A percentile compares a stretch with the other conserved stretches of the same genome.
Evolutionary conservation across 2,329 filamentous ascomycete species (phyloP).

Genomic region (Pseudogymnoascus sp.): DNA sequence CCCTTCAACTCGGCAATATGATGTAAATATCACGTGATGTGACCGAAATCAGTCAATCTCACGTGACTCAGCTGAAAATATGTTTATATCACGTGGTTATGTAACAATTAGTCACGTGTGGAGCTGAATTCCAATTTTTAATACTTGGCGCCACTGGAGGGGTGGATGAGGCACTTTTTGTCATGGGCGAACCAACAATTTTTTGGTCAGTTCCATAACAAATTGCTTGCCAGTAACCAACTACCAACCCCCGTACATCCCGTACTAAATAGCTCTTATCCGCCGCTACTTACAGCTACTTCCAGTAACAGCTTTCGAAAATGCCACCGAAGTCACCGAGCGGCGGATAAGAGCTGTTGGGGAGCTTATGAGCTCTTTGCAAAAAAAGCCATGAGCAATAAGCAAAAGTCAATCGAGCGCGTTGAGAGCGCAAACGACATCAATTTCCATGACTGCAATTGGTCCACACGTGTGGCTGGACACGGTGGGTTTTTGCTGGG

Average conservation of each 20-base stretch:
- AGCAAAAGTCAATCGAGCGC: conserved; percentile 2
- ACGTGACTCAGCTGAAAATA: not conserved
- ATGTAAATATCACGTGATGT: not conserved
- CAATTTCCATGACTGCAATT: not conserved
- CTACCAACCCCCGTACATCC: too few relatives aligned
- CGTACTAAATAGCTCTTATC: not conserved
- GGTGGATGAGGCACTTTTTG: not conserved
- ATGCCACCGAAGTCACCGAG: not conserved
- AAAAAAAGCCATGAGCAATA: conserved; percentile 1
- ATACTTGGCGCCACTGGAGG: not conserved
- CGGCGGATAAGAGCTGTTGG: conserved; percentile 3
- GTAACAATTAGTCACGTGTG: not conserved
- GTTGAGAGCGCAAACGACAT: not conserved
- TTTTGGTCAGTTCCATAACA: not conserved
- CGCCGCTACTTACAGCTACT: conserved; percentile 6
- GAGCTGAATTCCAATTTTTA: not conserved
- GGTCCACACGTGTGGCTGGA: not conserved
- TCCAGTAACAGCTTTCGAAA: not conserved
- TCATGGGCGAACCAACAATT: not conserved
- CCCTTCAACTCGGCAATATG: not conserved
- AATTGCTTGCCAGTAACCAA: not conserved
- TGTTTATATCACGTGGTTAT: not conserved
- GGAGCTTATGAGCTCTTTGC: conserved; percentile 1
- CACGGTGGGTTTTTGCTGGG: conserved; percentile 8
- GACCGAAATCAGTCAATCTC: not conserved